These are phyloP conservation scores for Oryza nivara DNA, from an alignment of 176 grass and related monocot species.

Conservation along the genomic window DNA sequence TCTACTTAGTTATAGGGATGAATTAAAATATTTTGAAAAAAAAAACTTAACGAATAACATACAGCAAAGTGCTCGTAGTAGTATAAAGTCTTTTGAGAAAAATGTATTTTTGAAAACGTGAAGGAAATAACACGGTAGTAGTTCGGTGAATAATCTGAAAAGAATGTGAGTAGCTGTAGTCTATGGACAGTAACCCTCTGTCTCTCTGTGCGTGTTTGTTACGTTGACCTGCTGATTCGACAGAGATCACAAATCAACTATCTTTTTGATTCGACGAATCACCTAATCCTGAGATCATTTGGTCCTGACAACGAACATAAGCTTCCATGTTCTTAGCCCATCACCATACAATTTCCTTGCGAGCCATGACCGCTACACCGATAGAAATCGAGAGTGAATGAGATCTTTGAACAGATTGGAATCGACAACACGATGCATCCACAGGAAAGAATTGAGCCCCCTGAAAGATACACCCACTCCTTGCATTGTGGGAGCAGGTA, in stretches of 20 bases:
- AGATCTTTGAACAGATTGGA: not conserved
- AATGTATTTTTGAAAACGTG: no score
- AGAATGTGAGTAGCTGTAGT: not conserved
- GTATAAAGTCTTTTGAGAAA: no score
- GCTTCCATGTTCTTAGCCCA: not conserved
- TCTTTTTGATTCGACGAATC: no score
- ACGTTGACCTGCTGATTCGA: not conserved
- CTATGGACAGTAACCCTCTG: not conserved
- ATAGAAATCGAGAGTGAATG: not conserved
- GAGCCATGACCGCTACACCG: not conserved
- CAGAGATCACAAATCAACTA: not conserved
- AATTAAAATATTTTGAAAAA: no score
- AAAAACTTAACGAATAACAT: no score
- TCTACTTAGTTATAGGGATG: no score
- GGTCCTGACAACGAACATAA: not conserved
- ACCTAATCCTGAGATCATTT: not conserved
- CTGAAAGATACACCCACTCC: slow-evolving; percentile 40
- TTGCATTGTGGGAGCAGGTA: slow-evolving; percentile 39
- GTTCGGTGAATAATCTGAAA: no score
- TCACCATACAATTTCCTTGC: not conserved
- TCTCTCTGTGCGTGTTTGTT: not conserved
- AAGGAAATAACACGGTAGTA: no score
- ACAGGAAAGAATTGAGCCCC: not conserved
- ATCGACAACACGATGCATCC: slow-evolving; percentile 10
- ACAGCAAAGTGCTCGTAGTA: no score